phyloP scores from a whole-genome alignment of 805 yeast genomes.

The Cyberlindnera sargentensis region DNA sequence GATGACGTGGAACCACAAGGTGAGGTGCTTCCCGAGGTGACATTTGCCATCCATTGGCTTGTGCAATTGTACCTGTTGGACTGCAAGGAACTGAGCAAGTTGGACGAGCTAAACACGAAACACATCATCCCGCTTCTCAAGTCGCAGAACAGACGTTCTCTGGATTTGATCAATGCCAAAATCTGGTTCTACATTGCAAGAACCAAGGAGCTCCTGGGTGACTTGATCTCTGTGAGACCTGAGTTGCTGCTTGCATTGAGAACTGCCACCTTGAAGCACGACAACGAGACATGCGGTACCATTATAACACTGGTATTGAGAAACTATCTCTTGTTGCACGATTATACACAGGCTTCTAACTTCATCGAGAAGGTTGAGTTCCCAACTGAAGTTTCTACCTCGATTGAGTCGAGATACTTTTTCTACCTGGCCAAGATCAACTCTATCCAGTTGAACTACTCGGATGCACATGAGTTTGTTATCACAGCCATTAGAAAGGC shows the following conservation, averaged over 20 bases:
- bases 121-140: conserved; percentile 43
- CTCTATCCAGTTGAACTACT: conserved; percentile 88
- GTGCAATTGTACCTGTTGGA: conserved; percentile 75
- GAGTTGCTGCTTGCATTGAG: conserved; percentile 69
- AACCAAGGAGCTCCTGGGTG: conserved; percentile 55
- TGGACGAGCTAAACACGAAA: conserved; percentile 46
- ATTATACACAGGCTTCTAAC: conserved; percentile 80
- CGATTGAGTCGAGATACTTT: conserved; percentile 86
- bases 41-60: conserved; percentile 70
- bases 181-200: conserved; percentile 88
- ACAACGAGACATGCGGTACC: conserved; percentile 84
- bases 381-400: conserved; percentile 78
- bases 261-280: conserved; percentile 87
- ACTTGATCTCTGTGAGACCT: conserved; percentile 56
- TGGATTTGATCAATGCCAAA: conserved; percentile 84
- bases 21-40: conserved; percentile 68
- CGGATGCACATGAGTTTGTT: conserved; percentile 82
- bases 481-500: conserved; percentile 95
- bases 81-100: conserved; percentile 38
- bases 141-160: conserved; percentile 67
- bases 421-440: conserved; percentile 87
- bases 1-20: conserved; percentile 19
- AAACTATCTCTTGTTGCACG: conserved; percentile 69
- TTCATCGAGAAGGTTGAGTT: conserved; percentile 84
- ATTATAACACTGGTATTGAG: conserved; percentile 81